These are phyloP conservation scores for Phytophthora cactorum DNA, from an alignment of 352 stramenopile genomes.

Conservation along the genomic window DNA sequence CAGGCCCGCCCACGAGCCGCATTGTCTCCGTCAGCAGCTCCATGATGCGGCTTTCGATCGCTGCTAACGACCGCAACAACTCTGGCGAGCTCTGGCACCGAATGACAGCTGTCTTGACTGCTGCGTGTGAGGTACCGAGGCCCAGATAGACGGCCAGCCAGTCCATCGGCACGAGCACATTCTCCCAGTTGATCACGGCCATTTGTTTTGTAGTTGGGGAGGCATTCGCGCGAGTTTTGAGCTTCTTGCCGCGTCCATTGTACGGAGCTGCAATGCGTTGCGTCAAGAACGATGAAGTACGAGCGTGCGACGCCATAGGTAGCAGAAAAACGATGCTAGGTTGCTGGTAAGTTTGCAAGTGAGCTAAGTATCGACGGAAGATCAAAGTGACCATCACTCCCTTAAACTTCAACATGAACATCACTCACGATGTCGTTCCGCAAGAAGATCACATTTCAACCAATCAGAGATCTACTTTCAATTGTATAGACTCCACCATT, in stretches of 20 bases:
- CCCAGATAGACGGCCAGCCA: constrained; percentile 50
- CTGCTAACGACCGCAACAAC: constrained; percentile 15
- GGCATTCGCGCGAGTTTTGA: not conserved
- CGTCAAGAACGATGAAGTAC: constrained; percentile 10
- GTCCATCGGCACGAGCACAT: constrained; percentile 50
- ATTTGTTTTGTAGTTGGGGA: constrained; percentile 20
- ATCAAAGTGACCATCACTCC: constrained; percentile 6
- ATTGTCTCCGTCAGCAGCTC: constrained; percentile 41
- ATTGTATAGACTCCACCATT: constrained; percentile 26
- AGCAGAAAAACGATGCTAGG: not conserved
- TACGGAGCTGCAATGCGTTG: constrained; percentile 10
- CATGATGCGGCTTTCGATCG: constrained; percentile 46
- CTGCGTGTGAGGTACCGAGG: constrained; percentile 23
- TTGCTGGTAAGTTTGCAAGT: constrained; percentile 21
- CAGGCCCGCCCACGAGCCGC: constrained; percentile 23
- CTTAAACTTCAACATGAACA: constrained; percentile 19
- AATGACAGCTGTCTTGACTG: constrained; percentile 32
- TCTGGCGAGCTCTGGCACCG: constrained; percentile 22
- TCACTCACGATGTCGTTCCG: constrained; percentile 20
- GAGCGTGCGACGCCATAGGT: constrained; percentile 11
- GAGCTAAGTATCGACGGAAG: not conserved
- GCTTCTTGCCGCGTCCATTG: constrained; percentile 3
- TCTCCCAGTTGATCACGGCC: constrained; percentile 60
- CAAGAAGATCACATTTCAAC: not conserved
- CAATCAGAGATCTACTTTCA: constrained; percentile 1